Base-by-base conservation (phyloP, 2,329 filamentous ascomycete species). In the Pyrenochaeta sp. region DNA sequence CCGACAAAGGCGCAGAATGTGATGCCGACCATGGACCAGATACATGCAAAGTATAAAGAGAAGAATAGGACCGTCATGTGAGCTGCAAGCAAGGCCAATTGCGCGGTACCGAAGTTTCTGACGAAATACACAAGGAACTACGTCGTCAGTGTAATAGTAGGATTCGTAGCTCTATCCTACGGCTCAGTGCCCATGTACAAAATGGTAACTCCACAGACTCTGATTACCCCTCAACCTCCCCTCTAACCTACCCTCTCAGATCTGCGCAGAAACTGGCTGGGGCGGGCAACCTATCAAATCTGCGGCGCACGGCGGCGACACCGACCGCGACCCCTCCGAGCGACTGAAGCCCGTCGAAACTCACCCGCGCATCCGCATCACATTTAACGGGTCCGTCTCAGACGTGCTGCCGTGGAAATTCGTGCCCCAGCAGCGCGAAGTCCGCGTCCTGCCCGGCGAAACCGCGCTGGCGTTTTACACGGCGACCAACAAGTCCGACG, bases 371-470 rank as follows among this genome's bases (percentile, higher is more conserved):
- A 87, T 99, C 63, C 89, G 90, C 48, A 93, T 99, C 55, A 97
- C 92, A 18, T 99, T 99, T 81, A 94, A 91, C 67, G 89, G 92
- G 34, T 95, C 90, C 19, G 92, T 96, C 1, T 97, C 93, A 1
- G 94, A 97, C 68, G 86, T 96, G 1, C 81, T 99, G 19, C 92
- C 93, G 1, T 99, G 94, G 94, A 96, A 96, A 71, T 99, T 99
- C 72, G 85, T 85, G 2, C 94, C 94, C 1, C 94, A 99, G 74
- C 94, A 99, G 77, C 89, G 93, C 44, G 94, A 99, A 77, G 94
- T 99, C 38, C 85, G 90, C 43, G 93, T 99, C 1, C 80, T 97
- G 2, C 95, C 94, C 0, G 95, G 95, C 53, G 94, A 99, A 78
- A 99, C 94, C 3, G 94, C 94, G 4, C 79, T 99, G 55, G 94